phyloP scores from a whole-genome alignment of 2,329 filamentous ascomycete genomes.

The Ophiostoma tasmaniense region DNA sequence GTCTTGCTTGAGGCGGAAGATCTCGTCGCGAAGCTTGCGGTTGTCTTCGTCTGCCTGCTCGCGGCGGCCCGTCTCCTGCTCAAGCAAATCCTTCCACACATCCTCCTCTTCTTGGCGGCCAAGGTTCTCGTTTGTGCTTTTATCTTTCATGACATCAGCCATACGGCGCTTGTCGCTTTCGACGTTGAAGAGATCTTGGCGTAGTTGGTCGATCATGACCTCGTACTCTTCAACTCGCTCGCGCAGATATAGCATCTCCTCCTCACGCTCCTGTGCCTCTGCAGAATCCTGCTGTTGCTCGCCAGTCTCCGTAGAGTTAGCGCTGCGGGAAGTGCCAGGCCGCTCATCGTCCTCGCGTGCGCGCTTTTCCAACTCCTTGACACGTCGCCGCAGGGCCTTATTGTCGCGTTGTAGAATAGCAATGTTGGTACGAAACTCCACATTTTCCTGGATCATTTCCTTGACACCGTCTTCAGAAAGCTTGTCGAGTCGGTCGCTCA shows the following conservation, averaged over 20 bases:
- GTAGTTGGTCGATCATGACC: conserved; percentile 72
- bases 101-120: conserved; percentile 59
- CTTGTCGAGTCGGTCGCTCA: conserved; percentile 87
- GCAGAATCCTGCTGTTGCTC: conserved; percentile 48
- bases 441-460: conserved; percentile 96
- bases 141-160: conserved; percentile 62
- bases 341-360: conserved; percentile 57
- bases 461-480: conserved; percentile 93
- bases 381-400: conserved; percentile 67
- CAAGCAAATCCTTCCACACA: conserved; percentile 90
- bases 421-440: conserved; percentile 85
- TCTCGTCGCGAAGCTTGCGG: conserved; percentile 71
- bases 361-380: conserved; percentile 81
- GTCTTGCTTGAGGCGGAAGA: conserved; percentile 63
- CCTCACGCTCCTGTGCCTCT: conserved; percentile 62
- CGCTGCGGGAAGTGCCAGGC: conserved; percentile 51
- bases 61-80: conserved; percentile 80
- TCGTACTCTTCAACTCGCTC: conserved; percentile 81
- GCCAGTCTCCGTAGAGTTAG: conserved; percentile 47
- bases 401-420: conserved; percentile 86
- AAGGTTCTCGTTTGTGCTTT: conserved; percentile 46
- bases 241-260: conserved; percentile 75
- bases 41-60: conserved; percentile 90
- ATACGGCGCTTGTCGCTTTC: conserved; percentile 82
- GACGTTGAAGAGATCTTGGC: conserved; percentile 66